Evolutionary conservation across 2,329 filamentous ascomycete species (phyloP), one percentile per base, ranked within the genome.

Genomic region (Pyrenophora teres): DNA sequence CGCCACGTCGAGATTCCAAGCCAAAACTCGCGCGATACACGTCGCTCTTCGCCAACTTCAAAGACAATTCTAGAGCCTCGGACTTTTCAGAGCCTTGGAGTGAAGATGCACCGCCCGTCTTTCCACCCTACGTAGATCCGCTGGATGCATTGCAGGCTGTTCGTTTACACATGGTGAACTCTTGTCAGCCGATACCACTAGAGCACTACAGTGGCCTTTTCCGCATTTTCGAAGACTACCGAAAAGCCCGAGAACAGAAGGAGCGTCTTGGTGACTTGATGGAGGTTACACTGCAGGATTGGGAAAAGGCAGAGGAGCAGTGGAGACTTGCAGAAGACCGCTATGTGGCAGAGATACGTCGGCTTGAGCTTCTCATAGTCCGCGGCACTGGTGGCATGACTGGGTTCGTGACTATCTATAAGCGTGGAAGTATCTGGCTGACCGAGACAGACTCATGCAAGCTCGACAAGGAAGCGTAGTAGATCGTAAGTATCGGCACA

Each of bases 281-380:
- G 7, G 54, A 67, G 12, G 58, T 72, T 3, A 69, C 68, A 13
- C 41, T 62, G 0, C 56, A 66, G 1, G 56, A 60, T 1, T 63
- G 65, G 32, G 62, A 69, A 27, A 57, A 57, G 13, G 62, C 67
- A 6, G 66, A 75, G 48, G 60, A 66, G 10, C 51, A 54, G 4
- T 77, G 71, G 73, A 38, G 59, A 2, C 52, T 67, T 7, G 65
- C 70, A 45, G 70, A 73, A 50, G 59, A 62, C 35, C 62, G 65
- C 13, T 78, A 75, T 55, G 68, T 72, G 33, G 69, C 68, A 3
- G 76, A 79, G 52, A 72, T 78, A 44, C 76, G 73, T 50, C 72
- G 76, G 13, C 66, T 79, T 12, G 77, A 79, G 57, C 52, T 78
- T 3, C 54, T 79, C 21, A 76, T 79, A 49, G 73, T 74, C 2